Conservation (phyloP, 2,329 filamentous ascomycete species). For the Macroventuria anomochaeta region DNA sequence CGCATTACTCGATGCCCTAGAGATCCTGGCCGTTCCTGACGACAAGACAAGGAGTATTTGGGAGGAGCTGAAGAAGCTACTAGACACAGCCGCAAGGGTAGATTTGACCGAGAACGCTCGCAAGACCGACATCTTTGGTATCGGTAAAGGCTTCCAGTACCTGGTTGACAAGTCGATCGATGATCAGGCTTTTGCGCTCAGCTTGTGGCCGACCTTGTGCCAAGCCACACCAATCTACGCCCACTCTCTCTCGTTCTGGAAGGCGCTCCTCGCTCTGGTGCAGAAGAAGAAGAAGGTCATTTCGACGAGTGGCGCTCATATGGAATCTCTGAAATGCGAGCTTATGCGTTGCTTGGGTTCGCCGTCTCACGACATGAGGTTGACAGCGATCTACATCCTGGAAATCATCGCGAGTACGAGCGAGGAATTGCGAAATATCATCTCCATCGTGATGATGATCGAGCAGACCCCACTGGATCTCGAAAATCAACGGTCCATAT, state of each 20-base stretch:
- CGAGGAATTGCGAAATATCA: constrained; percentile 59
- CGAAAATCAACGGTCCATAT: constrained; percentile 75
- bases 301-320: constrained; percentile 60
- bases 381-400: constrained; percentile 75
- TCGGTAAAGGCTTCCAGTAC: constrained; percentile 75
- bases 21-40: constrained; percentile 28
- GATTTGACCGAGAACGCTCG: constrained; percentile 1
- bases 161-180: constrained; percentile 66
- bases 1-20: constrained; percentile 36
- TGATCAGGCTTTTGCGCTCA: constrained; percentile 56
- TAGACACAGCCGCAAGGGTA: constrained; percentile 26
- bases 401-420: constrained; percentile 61
- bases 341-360: constrained; percentile 77
- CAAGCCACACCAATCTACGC: constrained; percentile 71
- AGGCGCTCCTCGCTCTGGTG: constrained; percentile 62
- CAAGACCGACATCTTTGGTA: constrained; percentile 63
- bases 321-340: constrained; percentile 67
- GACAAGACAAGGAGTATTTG: constrained; percentile 30
- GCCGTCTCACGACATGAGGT: constrained; percentile 75
- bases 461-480: constrained; percentile 81
- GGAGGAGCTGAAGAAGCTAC: constrained; percentile 28
- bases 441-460: constrained; percentile 74
- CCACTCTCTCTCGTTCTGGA: constrained; percentile 53
- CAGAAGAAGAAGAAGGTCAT: constrained; percentile 64
- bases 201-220: constrained; percentile 70